A percentile compares a stretch with the other conserved stretches of the same genome.
These are phyloP conservation scores for Arthroderma uncinatum DNA, from an alignment of 2,329 filamentous ascomycete species.

Conservation along the genomic window DNA sequence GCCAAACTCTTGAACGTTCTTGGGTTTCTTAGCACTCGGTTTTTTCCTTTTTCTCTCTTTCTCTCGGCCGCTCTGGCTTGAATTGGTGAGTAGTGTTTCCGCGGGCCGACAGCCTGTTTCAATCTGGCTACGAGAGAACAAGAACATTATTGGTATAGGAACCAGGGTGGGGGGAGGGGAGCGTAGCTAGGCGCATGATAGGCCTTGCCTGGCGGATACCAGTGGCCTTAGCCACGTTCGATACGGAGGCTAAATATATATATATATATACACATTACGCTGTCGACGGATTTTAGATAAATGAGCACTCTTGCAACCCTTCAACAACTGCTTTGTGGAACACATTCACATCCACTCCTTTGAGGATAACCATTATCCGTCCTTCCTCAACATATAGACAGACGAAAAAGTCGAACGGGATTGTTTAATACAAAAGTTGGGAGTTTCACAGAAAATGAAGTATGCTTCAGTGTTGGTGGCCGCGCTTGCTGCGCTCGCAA, in stretches of 20 bases:
- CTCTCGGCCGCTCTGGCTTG: background rate
- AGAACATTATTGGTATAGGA: background rate
- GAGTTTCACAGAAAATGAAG: conserved; percentile 9
- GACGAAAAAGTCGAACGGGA: background rate
- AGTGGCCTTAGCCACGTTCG: conserved; percentile 9
- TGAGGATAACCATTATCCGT: conserved; percentile 7
- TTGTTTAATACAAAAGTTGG: background rate
- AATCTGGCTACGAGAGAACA: background rate
- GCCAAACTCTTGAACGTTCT: background rate
- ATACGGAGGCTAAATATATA: background rate
- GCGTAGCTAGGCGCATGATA: conserved; percentile 7
- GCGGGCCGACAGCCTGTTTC: conserved; percentile 4
- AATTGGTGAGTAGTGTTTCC: background rate
- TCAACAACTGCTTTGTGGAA: background rate
- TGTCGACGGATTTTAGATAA: background rate
- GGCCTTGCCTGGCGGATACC: conserved; percentile 10
- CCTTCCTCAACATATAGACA: background rate
- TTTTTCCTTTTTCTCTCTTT: background rate
- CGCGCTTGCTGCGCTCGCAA: conserved; percentile 8
- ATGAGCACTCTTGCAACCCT: conserved; percentile 1
- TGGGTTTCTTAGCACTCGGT: conserved; percentile 2
- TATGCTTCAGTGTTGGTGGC: conserved; percentile 7
- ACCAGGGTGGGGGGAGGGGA: background rate
- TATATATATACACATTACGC: background rate
- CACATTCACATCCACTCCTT: conserved; percentile 3